A percentile compares a stretch with the other conserved stretches of the same genome.
Conservation (phyloP, 2,329 filamentous ascomycete genomes). For the Verruconis gallopava region DNA sequence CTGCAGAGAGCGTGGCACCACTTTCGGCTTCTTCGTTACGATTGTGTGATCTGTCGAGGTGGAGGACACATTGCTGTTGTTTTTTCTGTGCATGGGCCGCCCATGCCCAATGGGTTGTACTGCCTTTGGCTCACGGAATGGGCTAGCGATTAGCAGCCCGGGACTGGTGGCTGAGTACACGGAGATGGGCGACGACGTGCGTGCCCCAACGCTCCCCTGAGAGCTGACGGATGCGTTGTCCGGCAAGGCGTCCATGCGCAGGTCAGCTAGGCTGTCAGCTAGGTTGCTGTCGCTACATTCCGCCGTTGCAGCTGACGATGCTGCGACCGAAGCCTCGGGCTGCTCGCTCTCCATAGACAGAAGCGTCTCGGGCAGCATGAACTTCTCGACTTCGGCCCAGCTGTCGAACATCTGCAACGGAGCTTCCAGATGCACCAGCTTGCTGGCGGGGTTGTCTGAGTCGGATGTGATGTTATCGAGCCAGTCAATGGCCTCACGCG, state of each 20-base stretch:
- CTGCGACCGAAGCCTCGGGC: neutral
- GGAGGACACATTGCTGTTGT: slow-evolving; percentile 9
- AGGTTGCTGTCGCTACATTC: slow-evolving; percentile 3
- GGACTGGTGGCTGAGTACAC: slow-evolving; percentile 21
- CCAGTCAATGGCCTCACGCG: slow-evolving; percentile 37
- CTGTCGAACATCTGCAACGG: slow-evolving; percentile 32
- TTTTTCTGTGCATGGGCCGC: slow-evolving; percentile 15
- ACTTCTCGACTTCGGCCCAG: slow-evolving; percentile 39
- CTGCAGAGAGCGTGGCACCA: slow-evolving; percentile 28
- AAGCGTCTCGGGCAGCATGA: slow-evolving; percentile 34
- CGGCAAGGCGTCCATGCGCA: slow-evolving; percentile 18
- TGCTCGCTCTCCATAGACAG: slow-evolving; percentile 30
- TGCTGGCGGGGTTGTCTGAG: slow-evolving; percentile 17
- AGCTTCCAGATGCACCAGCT: slow-evolving; percentile 33
- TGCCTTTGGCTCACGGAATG: slow-evolving; percentile 15
- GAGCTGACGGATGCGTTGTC: slow-evolving; percentile 32
- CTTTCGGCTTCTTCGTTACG: slow-evolving; percentile 14
- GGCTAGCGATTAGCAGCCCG: slow-evolving; percentile 20
- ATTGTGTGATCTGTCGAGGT: slow-evolving; percentile 13
- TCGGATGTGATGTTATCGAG: slow-evolving; percentile 38
- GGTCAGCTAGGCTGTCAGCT: slow-evolving; percentile 11
- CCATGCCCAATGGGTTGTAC: slow-evolving; percentile 4
- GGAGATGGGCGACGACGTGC: slow-evolving; percentile 28
- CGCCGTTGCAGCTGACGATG: slow-evolving; percentile 12
- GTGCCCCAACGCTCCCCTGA: slow-evolving; percentile 25